Conservation (phyloP, 1,284 basidiomycete species). For the Cryptococcus deneoformans region DNA sequence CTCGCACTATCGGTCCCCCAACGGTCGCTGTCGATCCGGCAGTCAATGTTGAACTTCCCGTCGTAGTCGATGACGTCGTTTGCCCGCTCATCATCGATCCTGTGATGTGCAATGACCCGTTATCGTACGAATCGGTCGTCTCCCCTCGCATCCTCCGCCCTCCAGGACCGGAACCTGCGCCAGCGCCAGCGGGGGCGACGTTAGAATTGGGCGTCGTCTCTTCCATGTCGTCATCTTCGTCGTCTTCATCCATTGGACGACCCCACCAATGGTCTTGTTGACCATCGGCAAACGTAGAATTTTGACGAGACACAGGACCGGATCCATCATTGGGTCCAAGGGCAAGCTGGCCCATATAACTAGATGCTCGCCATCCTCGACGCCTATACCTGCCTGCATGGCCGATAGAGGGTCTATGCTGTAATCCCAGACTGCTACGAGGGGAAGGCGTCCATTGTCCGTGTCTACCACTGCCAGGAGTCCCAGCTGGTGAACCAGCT, state of each 20-base stretch:
- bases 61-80: background rate
- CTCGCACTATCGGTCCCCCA: background rate
- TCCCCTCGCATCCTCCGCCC: slow-evolving; percentile 6
- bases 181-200: too few relatives aligned
- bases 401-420: slow-evolving; percentile 25
- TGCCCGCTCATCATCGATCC: slow-evolving; percentile 5
- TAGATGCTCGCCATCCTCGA: slow-evolving; percentile 27
- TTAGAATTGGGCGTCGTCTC: too few relatives aligned
- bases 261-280: slow-evolving; percentile 12
- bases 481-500: slow-evolving; percentile 4
- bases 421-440: slow-evolving; percentile 5
- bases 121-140: slow-evolving; percentile 7
- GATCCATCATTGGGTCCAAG: background rate
- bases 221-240: slow-evolving; percentile 36
- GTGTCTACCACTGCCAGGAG: background rate
- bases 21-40: slow-evolving; percentile 18
- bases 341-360: slow-evolving; percentile 11
- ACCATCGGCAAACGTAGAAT: slow-evolving; percentile 14
- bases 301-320: slow-evolving; percentile 16
- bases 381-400: slow-evolving; percentile 30
- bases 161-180: background rate
- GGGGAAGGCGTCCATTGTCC: background rate
- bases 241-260: slow-evolving; percentile 11
- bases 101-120: background rate
- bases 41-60: slow-evolving; percentile 2